Conservation (phyloP, 495 filamentous ascomycete species). For the Penicillium robsamsonii region DNA sequence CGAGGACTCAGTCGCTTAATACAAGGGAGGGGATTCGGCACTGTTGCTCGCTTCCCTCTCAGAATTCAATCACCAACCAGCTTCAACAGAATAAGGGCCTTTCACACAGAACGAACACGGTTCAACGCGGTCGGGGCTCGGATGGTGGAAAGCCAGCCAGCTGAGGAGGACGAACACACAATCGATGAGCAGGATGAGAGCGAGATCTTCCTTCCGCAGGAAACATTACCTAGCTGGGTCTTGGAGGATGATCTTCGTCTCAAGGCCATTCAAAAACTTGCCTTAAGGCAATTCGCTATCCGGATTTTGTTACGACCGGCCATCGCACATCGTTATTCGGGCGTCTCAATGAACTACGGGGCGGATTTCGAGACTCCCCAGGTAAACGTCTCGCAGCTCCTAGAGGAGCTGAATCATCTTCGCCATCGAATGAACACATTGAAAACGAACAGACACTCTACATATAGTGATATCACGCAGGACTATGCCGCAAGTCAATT, state of each 20-base stretch:
- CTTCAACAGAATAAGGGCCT: conserved; percentile 21
- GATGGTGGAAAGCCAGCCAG: conserved; percentile 1
- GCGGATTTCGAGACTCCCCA: conserved; percentile 28
- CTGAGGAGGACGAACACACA: conserved; percentile 11
- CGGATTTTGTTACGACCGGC: conserved; percentile 40
- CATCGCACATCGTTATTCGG: conserved; percentile 42
- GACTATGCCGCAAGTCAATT: conserved; percentile 18
- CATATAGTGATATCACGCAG: conserved; percentile 31
- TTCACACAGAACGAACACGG: conserved; percentile 20
- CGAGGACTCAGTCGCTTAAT: conserved; percentile 20
- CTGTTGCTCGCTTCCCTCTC: conserved; percentile 12
- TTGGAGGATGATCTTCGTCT: conserved; percentile 30
- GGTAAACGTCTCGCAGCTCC: conserved; percentile 32
- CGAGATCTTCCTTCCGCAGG: conserved; percentile 21
- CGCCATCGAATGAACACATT: conserved; percentile 32
- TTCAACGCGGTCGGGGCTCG: conserved; percentile 12
- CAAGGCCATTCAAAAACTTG: conserved; percentile 44
- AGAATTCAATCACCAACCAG: conserved; percentile 9
- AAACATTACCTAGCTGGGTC: conserved; percentile 31
- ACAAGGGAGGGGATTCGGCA: conserved; percentile 27
- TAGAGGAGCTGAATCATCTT: conserved; percentile 33
- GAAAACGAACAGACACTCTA: conserved; percentile 19
- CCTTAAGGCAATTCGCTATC: conserved; percentile 44
- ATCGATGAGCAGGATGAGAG: conserved; percentile 16
- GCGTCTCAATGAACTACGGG: conserved; percentile 36